Conservation (phyloP, 1,284 basidiomycete species). For the Tylopilus orsonianus region DNA sequence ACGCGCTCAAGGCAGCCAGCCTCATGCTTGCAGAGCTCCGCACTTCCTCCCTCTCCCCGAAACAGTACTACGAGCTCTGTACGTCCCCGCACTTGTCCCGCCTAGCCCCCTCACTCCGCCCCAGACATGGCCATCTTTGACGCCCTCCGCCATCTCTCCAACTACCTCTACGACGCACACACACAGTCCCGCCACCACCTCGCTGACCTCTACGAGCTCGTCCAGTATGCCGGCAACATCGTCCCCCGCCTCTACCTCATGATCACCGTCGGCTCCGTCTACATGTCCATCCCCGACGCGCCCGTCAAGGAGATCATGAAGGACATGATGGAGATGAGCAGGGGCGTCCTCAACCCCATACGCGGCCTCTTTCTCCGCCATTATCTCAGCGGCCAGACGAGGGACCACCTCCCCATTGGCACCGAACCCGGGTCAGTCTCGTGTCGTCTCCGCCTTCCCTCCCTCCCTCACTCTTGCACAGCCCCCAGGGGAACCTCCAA, state of each 20-base stretch:
- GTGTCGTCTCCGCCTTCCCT: neutral
- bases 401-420: conserved; percentile 91
- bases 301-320: conserved; percentile 99
- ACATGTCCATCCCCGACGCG: conserved; percentile 94
- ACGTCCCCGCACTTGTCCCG: too few species aligned
- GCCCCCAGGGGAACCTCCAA: conserved; percentile 83
- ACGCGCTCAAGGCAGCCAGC: conserved; percentile 92
- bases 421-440: conserved; percentile 70
- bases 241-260: conserved; percentile 94
- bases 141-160: conserved; percentile 87
- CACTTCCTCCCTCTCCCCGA: conserved; percentile 88
- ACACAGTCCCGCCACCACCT: conserved; percentile 86
- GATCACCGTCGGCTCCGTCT: conserved; percentile 97
- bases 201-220: conserved; percentile 95
- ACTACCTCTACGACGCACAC: conserved; percentile 94
- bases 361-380: conserved; percentile 91
- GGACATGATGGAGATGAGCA: conserved; percentile 99
- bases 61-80: conserved; percentile 98
- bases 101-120: too few species aligned
- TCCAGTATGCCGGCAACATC: conserved; percentile 95
- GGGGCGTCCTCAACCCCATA: conserved; percentile 92
- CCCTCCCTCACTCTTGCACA: conserved; percentile 32
- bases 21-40: conserved; percentile 93
- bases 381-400: conserved; percentile 92
- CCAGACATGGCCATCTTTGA: conserved; percentile 97